Base-by-base conservation (phyloP, 2,329 filamentous ascomycete genomes). In the Blastomyces percursus region DNA sequence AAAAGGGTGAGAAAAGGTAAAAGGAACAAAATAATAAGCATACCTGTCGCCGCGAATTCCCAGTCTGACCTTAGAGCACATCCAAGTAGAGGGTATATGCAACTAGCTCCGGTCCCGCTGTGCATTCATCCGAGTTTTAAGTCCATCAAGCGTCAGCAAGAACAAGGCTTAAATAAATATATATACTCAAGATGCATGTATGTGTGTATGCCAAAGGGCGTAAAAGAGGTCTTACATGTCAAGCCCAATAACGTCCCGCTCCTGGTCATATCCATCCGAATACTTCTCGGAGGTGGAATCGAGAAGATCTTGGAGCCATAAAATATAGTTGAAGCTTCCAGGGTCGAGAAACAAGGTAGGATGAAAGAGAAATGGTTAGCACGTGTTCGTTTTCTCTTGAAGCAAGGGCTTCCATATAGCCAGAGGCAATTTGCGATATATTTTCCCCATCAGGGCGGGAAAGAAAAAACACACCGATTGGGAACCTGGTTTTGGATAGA, bases 1-100 rank as follows among this genome's bases (percentile, higher is more conserved):
- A 38, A 38, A 35, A 5, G 30, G 30, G 30, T 1, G 4, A 6
- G 30, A 6, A 32, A 6, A 6, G 27, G 27, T 30, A 6, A 14
- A 42, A 42, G 38, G 9, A 9, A 40, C 11, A 40, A 40, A 40
- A 72, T 11, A 40, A 32, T 48, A 67, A 48, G 68, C 78, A 59
- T 69, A 81, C 81, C 81, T 61, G 88, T 91, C 1, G 84, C 89
- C 40, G 86, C 73, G 66, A 92, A 91, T 1, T 76, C 80, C 92
- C 92, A 97, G 3, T 73, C 75, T 1, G 83, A 80, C 0, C 89
- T 82, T 64, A 88, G 83, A 0, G 80, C 74, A 68, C 88, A 90
- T 24, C 86, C 90, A 0, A 99, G 81, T 1, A 97, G 82, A 1
- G 92, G 88, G 71, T 97, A 99, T 68, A 99, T 96, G 69, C 88